Conservation (phyloP, 257 asterid species). For the Capsicum chinense region DNA sequence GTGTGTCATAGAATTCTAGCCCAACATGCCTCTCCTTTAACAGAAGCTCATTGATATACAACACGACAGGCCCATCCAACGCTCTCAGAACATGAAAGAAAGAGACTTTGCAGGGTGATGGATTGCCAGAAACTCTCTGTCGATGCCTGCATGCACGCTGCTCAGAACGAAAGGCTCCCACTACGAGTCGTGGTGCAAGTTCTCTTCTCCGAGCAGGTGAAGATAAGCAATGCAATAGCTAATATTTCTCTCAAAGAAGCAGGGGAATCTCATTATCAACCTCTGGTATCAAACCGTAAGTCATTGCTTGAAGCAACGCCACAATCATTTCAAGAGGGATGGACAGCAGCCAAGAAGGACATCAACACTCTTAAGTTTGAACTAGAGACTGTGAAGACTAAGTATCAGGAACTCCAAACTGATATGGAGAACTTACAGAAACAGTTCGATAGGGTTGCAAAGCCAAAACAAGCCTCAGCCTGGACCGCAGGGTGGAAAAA, state of each 20-base stretch:
- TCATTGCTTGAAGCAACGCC: slow-evolving; percentile 92
- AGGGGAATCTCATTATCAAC: slow-evolving; percentile 68
- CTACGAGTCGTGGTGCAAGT: slow-evolving; percentile 87
- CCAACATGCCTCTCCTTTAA: not conserved
- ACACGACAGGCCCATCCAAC: slow-evolving; percentile 80
- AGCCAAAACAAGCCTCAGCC: slow-evolving; percentile 69
- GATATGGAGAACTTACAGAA: slow-evolving; percentile 77
- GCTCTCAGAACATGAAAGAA: slow-evolving; percentile 87
- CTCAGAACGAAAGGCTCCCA: slow-evolving; percentile 94
- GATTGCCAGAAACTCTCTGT: slow-evolving; percentile 95
- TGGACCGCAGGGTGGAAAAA: slow-evolving; percentile 91
- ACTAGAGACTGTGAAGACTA: slow-evolving; percentile 73
- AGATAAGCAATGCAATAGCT: slow-evolving; percentile 84
- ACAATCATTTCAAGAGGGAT: slow-evolving; percentile 94
- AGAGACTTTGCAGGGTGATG: slow-evolving; percentile 93
- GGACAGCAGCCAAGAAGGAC: slow-evolving; percentile 94
- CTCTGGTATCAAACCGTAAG: slow-evolving; percentile 62
- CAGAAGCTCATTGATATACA: slow-evolving; percentile 25
- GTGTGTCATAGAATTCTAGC: slow-evolving; percentile 3
- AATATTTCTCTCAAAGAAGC: slow-evolving; percentile 65
- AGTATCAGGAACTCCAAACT: slow-evolving; percentile 74
- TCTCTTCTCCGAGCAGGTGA: slow-evolving; percentile 92
- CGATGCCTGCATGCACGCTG: slow-evolving; percentile 98
- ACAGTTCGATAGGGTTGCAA: slow-evolving; percentile 68
- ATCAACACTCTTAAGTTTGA: slow-evolving; percentile 88